These are phyloP conservation scores for Mycena alexandri DNA, from an alignment of 768 basidiomycete species.

Conservation along the genomic window DNA sequence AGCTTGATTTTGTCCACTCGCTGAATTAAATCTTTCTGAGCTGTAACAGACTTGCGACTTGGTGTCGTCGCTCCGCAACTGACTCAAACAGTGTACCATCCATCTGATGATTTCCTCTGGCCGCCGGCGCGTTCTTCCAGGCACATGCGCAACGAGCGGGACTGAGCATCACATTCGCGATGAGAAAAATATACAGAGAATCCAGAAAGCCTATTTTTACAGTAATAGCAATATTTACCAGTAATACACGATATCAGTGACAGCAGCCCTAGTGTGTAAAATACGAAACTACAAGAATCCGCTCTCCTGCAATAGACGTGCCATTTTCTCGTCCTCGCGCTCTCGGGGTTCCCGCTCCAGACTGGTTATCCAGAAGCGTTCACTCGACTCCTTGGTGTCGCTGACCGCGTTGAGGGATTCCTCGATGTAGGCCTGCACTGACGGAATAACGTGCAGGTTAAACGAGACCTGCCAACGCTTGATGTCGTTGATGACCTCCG, in stretches of 20 bases:
- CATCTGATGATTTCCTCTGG: no score
- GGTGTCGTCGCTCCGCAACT: no score
- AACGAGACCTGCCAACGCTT: conserved; percentile 96
- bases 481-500: conserved; percentile 97
- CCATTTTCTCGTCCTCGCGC: conserved; percentile 97
- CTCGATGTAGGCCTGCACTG: conserved; percentile 82
- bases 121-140: no score
- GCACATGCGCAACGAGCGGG: no score
- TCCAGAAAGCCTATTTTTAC: conserved; percentile 28
- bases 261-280: conserved; percentile 13
- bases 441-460: conserved; percentile 78
- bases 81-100: no score
- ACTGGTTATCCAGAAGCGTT: conserved; percentile 88
- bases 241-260: conserved; percentile 27
- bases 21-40: no score
- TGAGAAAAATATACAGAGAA: conserved; percentile 28
- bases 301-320: conserved; percentile 87
- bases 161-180: no score
- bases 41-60: no score
- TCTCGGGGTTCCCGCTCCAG: conserved; percentile 93
- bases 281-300: conserved; percentile 74
- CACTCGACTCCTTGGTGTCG: conserved; percentile 76
- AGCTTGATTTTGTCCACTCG: not conserved
- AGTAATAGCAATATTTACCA: conserved; percentile 30
- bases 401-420: conserved; percentile 80